Evolutionary conservation across 139 green algal genomes (phyloP), one percentile per base, ranked within the genome.

Genomic region (Micractinium conductrix): DNA sequence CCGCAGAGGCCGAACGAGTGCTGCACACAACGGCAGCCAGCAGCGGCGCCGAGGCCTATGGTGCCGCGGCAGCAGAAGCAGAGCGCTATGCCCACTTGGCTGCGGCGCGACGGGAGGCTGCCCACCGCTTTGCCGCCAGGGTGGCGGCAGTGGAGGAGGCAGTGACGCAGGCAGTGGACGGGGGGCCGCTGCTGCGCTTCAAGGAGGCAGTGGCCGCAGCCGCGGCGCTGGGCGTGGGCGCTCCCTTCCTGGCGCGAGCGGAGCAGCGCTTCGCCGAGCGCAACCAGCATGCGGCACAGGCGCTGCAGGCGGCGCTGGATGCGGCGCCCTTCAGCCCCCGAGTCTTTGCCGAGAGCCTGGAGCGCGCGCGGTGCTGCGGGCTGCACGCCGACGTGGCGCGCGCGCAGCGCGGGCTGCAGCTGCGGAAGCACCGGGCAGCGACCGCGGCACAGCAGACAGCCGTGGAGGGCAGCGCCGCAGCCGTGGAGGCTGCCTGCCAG

Each of bases 351-450:
- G 10, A 4, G 8, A 28, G 44, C 48, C 65, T 83, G 30, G 43
- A 80, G 69, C 69, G 35, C 5, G 80, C 70, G 22, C 48, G 45
- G 38, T 38, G 42, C 4, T 53, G 55, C 5, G 80, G 80, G 24
- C 53, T 85, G 68, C 80, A 74, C 17, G 80, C 48, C 4, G 80
- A 79, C 28, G 80, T 68, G 0, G 69, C 69, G 1, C 70, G 80
- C n/a, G 80, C 80, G 16, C 37, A 85, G 70, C 50, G 70, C 0
- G 70, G 35, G 21, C 68, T 85, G 70, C 69, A 80, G 70, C 69
- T 62, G 38, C 69, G 70, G 16, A 28, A 21, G 38, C 50, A 73
- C 12, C 48, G 38, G 2, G 40, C 53, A 1, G 38, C 55, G 4
- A 2, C 19, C 4, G 24, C 35, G 2, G 30, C 73, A 28, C 69